phyloP scores from a whole-genome alignment of 305 asterid species.

The Solanum chacoense region DNA sequence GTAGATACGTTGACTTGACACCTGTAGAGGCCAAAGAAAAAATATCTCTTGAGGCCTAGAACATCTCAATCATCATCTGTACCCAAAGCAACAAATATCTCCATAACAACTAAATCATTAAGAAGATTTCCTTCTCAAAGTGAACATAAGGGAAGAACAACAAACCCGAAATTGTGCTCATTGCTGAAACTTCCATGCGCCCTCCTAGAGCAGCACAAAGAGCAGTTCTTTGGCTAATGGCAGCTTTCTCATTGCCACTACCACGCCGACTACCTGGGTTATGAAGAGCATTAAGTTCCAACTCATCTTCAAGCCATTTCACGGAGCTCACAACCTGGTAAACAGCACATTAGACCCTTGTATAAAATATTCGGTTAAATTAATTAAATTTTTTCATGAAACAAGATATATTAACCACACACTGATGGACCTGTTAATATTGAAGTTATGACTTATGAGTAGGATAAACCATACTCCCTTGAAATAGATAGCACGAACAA shows the following conservation, averaged over 20 bases:
- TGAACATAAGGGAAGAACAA: slow-evolving; percentile 3
- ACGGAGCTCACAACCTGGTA: slow-evolving; percentile 98
- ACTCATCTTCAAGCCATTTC: slow-evolving; percentile 99
- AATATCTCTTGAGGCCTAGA: slow-evolving; percentile 1
- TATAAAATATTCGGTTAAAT: neutral
- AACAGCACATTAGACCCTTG: neutral
- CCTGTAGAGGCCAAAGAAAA: slow-evolving; percentile 43
- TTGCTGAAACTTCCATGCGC: slow-evolving; percentile 84
- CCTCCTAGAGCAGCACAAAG: slow-evolving; percentile 98
- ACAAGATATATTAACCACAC: neutral
- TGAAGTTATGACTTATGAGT: neutral
- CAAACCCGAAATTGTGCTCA: slow-evolving; percentile 88
- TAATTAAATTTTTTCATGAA: neutral
- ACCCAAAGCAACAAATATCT: neutral
- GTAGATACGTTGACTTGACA: slow-evolving; percentile 98
- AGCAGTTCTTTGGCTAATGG: slow-evolving; percentile 83
- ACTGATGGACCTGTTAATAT: neutral
- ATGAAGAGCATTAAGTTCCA: slow-evolving; percentile 99
- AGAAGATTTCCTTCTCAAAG: slow-evolving; percentile 7
- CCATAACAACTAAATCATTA: neutral
- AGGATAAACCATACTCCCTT: neutral
- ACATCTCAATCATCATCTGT: neutral
- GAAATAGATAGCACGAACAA: neutral
- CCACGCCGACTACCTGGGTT: slow-evolving; percentile 97
- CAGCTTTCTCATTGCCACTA: slow-evolving; percentile 96